A percentile compares a stretch with the other conserved stretches of the same genome.
Evolutionary conservation across 306 rosid species (phyloP).

Genomic region (Trichosanthes truncata): DNA sequence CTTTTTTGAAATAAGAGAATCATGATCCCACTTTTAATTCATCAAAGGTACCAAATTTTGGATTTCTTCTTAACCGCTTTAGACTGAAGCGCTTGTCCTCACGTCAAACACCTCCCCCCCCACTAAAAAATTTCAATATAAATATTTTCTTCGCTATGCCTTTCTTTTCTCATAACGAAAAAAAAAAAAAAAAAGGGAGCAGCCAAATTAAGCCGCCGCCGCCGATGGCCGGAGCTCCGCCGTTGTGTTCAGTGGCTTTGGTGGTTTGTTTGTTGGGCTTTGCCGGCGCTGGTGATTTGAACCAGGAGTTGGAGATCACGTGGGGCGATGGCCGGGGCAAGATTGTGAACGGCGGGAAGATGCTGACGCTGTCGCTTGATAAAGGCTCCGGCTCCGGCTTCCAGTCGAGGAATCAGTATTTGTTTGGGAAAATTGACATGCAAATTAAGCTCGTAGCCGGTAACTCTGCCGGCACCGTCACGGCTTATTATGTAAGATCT

Average conservation of each 20-base stretch:
- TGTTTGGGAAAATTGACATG: slow-evolving; percentile 53
- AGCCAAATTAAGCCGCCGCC: not conserved
- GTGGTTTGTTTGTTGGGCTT: not conserved
- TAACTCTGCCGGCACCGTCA: slow-evolving; percentile 71
- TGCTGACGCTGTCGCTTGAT: slow-evolving; percentile 57
- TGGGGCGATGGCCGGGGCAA: slow-evolving; percentile 67
- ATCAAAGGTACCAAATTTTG: not conserved
- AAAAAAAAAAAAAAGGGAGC: not conserved
- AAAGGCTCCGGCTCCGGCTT: slow-evolving; percentile 71
- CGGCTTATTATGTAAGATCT: slow-evolving; percentile 52
- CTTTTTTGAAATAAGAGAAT: no score
- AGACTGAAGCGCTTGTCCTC: not conserved
- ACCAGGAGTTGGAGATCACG: slow-evolving; percentile 42
- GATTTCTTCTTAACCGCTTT: not conserved
- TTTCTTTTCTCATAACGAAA: not conserved
- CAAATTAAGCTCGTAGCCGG: slow-evolving; percentile 55
- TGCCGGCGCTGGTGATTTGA: slow-evolving; percentile 29
- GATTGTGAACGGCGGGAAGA: slow-evolving; percentile 22
- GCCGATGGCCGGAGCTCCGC: not conserved
- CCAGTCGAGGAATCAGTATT: slow-evolving; percentile 35
- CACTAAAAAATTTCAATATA: not conserved
- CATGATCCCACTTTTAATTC: no score
- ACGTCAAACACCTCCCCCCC: not conserved
- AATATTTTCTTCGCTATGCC: not conserved
- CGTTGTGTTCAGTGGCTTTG: not conserved